Evolutionary conservation across 768 basidiomycete species (phyloP), one percentile per base, ranked within the genome.

Genomic region (Arthromyces matolae): DNA sequence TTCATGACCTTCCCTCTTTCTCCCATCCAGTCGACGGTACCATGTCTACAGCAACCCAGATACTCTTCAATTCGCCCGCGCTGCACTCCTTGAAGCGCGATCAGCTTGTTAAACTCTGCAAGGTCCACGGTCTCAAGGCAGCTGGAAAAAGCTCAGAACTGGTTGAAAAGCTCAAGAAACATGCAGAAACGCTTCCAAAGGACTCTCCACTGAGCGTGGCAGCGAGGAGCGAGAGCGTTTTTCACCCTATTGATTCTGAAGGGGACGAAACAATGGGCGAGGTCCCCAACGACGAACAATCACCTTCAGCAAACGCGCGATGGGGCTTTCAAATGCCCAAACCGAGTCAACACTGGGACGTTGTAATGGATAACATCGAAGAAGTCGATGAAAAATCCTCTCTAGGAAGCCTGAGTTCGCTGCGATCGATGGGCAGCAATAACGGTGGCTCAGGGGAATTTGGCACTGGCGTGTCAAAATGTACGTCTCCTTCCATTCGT

Each of bases 31-130:
- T 40, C 23, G 47, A 22, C 16, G n/a, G 25, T 20, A 49, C 22
- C 28, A 84, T 86, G 83, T 79, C 82, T 16, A 80, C 80, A 8
- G 87, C 84, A 2, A 89, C 86, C 0, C 76, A 89, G 55, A 91
- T 92, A 39, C 67, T 92, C 9, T 89, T 86, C 68, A 89, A 92
- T 65, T 89, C 89, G 4, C 86, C 89, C 0, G 89, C 90, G 2
- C 66, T 93, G 23, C 81, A 89, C 60, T 85, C 88, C 18, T 78
- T 93, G 34, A 90, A 89, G 61, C 84, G 90, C 40, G 83, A 87
- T 37, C 89, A 93, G 60, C 85, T 92, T 34, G 76, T 89, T 44
- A 88, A 86, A 53, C 75, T 93, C 42, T 93, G 89, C 80, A 91
- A 91, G 64, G 78, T 83, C 24, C 86, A 93, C 62, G 73, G 80